Conservation (phyloP, 2,329 filamentous ascomycete genomes). For the Cladosporium halotolerans region DNA sequence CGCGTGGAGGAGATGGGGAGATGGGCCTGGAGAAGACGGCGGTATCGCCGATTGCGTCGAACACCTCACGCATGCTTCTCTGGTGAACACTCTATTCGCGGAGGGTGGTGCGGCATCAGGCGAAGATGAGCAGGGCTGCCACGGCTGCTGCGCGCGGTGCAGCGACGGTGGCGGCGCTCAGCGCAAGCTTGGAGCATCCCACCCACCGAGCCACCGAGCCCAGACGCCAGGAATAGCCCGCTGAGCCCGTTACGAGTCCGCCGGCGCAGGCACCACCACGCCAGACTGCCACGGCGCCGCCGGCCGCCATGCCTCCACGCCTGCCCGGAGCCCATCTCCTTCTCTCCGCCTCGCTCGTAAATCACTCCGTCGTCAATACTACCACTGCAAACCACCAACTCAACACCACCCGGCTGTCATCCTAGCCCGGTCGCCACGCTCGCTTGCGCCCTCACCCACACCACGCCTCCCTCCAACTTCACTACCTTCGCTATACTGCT, state of each 20-base stretch:
- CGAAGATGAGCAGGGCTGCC: too few relatives aligned
- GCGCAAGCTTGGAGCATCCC: too few relatives aligned
- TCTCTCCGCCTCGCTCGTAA: not conserved
- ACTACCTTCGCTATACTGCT: constrained; percentile 8
- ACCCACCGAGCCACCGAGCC: not conserved
- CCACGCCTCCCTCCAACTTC: not conserved
- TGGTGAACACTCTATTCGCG: too few relatives aligned
- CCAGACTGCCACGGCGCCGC: too few relatives aligned
- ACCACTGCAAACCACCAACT: not conserved
- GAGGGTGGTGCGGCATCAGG: too few relatives aligned
- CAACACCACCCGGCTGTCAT: not conserved
- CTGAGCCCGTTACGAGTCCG: not conserved
- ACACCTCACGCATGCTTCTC: too few relatives aligned
- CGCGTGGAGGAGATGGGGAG: too few relatives aligned
- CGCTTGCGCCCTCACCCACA: not conserved
- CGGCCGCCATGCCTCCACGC: too few relatives aligned
- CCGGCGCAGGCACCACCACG: not conserved
- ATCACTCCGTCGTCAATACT: not conserved
- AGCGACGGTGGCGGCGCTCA: too few relatives aligned
- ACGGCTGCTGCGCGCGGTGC: not conserved
- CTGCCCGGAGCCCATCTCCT: too few relatives aligned
- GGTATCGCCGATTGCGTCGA: too few relatives aligned
- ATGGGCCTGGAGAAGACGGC: too few relatives aligned
- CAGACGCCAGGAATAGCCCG: constrained; percentile 4
- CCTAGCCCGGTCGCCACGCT: not conserved